Conservation (phyloP, 179 eudicot species). For the Silene coronaria region DNA sequence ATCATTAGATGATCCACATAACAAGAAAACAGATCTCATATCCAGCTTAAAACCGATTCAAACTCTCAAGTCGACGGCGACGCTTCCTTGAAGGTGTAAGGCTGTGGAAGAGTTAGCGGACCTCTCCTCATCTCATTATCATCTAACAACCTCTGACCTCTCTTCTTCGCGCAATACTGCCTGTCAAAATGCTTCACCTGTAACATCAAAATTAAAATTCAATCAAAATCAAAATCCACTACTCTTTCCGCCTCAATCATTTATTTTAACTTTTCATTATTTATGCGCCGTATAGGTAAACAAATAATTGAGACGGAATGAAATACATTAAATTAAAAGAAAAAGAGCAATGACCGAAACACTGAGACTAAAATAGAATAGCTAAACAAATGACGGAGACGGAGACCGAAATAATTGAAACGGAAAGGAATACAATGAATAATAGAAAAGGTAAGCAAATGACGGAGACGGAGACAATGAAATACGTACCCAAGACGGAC, state of each 20-base stretch:
- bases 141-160: slow-evolving; percentile 66
- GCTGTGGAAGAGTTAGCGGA: slow-evolving; percentile 60
- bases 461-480: background rate
- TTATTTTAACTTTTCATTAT: no score
- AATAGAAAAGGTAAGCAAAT: no score
- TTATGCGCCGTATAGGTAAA: background rate
- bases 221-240: background rate
- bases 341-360: background rate
- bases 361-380: background rate
- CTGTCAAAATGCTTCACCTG: slow-evolving; percentile 92
- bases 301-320: background rate
- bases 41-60: background rate
- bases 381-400: background rate
- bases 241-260: background rate
- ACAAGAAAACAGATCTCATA: background rate
- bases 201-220: background rate
- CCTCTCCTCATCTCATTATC: slow-evolving; percentile 73
- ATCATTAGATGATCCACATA: background rate
- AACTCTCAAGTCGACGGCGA: background rate
- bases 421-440: no score
- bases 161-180: slow-evolving; percentile 69
- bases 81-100: slow-evolving; percentile 37
- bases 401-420: no score
- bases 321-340: background rate
- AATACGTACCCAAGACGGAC: slow-evolving; percentile 62